Evolutionary conservation across 495 filamentous ascomycete species (phyloP).

Genomic region (Clavariopsis aquatica): DNA sequence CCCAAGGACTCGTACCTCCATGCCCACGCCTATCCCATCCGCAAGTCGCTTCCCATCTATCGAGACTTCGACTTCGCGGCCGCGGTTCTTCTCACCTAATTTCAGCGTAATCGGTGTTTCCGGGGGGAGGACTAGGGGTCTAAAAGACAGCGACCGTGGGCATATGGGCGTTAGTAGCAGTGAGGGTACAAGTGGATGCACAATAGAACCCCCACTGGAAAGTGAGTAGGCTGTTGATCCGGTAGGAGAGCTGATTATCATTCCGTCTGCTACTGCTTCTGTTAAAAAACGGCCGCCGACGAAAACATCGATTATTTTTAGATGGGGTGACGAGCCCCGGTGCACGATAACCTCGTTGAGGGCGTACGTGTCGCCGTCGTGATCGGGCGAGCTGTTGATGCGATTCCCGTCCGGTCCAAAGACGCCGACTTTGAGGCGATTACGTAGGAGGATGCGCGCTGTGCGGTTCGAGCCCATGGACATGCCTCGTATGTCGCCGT

Average conservation of each 20-base stretch:
- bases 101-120: constrained; percentile 81
- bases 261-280: constrained; percentile 89
- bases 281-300: constrained; percentile 84
- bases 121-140: constrained; percentile 83
- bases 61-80: constrained; percentile 81
- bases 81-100: constrained; percentile 78
- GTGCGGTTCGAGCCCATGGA: constrained; percentile 73
- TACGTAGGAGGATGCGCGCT: constrained; percentile 79
- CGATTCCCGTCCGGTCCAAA: constrained; percentile 23
- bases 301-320: constrained; percentile 85
- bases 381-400: constrained; percentile 31
- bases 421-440: constrained; percentile 73
- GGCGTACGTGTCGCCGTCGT: constrained; percentile 66
- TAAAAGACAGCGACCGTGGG: constrained; percentile 85
- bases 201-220: constrained; percentile 88
- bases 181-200: constrained; percentile 86
- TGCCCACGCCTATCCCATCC: constrained; percentile 70
- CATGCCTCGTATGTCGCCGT: constrained; percentile 75
- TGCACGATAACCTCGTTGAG: constrained; percentile 96
- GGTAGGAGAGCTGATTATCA: constrained; percentile 90
- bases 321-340: constrained; percentile 82
- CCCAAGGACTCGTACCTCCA: constrained; percentile 85
- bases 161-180: constrained; percentile 92
- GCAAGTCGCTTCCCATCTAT: constrained; percentile 79
- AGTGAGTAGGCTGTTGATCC: constrained; percentile 94